Conservation (phyloP, 1,284 basidiomycete species). For the Pyrrhoderma lamaoense region DNA sequence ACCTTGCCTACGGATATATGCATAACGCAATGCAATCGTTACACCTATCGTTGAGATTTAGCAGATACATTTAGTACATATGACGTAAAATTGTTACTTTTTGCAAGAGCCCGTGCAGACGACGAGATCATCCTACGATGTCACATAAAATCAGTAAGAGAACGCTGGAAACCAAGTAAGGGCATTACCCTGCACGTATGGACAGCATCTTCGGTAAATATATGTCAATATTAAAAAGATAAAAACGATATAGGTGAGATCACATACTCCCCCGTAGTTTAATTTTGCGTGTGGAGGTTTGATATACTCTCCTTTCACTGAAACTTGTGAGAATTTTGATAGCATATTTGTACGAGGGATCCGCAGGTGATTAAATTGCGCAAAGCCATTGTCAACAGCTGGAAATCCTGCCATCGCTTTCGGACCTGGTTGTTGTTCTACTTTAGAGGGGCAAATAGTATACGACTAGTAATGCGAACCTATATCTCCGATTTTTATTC, state of each 20-base stretch:
- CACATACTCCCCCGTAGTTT: slow-evolving; percentile 67
- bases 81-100: slow-evolving; percentile 31
- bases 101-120: slow-evolving; percentile 54
- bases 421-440: slow-evolving; percentile 38
- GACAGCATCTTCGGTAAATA: slow-evolving; percentile 52
- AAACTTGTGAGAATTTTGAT: slow-evolving; percentile 65
- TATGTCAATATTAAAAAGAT: neutral
- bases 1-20: slow-evolving; percentile 67
- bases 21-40: slow-evolving; percentile 70
- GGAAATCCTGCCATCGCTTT: slow-evolving; percentile 52
- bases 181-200: slow-evolving; percentile 49
- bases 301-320: slow-evolving; percentile 59
- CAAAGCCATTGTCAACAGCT: slow-evolving; percentile 65
- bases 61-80: neutral
- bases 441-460: neutral
- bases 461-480: slow-evolving; percentile 31
- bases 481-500: slow-evolving; percentile 70
- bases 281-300: slow-evolving; percentile 68
- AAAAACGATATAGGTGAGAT: neutral
- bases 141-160: too few species aligned
- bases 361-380: slow-evolving; percentile 61
- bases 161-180: neutral
- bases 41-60: slow-evolving; percentile 35
- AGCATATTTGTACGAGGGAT: slow-evolving; percentile 74
- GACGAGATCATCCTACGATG: slow-evolving; percentile 49